Conservation (phyloP, 345 rosid genomes). For the Kernera saxatilis region DNA sequence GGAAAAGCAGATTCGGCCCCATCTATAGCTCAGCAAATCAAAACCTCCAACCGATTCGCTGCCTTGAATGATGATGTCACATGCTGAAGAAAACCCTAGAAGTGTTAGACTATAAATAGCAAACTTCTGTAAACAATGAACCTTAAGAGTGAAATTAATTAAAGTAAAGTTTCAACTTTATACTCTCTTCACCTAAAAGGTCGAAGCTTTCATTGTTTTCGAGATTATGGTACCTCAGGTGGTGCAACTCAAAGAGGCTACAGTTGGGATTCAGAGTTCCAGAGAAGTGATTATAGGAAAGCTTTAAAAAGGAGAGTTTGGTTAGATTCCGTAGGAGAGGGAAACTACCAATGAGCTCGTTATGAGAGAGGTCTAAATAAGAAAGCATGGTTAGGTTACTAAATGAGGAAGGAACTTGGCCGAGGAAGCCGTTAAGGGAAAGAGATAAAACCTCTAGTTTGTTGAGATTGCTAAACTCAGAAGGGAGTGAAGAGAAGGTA, state of each 20-base stretch:
- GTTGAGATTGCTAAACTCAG: background rate
- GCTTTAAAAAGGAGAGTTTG: background rate
- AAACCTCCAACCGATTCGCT: too few relatives aligned
- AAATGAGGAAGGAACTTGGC: constrained; percentile 6
- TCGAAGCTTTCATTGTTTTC: too few relatives aligned
- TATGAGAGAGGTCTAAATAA: background rate
- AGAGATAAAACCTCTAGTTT: background rate
- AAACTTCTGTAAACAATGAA: too few relatives aligned
- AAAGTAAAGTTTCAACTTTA: too few relatives aligned
- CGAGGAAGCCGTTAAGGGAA: background rate
- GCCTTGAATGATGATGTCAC: too few relatives aligned
- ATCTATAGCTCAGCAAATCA: too few relatives aligned
- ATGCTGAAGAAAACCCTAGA: too few relatives aligned
- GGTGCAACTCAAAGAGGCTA: constrained; percentile 5
- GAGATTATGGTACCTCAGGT: background rate
- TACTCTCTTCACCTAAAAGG: too few relatives aligned
- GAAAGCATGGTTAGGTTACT: background rate
- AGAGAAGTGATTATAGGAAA: background rate
- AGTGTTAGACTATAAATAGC: too few relatives aligned
- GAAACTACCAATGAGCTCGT: constrained; percentile 3
- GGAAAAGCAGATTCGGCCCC: too few relatives aligned
- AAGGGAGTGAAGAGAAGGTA: background rate
- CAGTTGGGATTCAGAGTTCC: background rate
- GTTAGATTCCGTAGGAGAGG: background rate
- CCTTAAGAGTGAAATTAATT: too few relatives aligned